phyloP scores from a whole-genome alignment of 2,329 filamentous ascomycete genomes.

The Eutypella sp. region DNA sequence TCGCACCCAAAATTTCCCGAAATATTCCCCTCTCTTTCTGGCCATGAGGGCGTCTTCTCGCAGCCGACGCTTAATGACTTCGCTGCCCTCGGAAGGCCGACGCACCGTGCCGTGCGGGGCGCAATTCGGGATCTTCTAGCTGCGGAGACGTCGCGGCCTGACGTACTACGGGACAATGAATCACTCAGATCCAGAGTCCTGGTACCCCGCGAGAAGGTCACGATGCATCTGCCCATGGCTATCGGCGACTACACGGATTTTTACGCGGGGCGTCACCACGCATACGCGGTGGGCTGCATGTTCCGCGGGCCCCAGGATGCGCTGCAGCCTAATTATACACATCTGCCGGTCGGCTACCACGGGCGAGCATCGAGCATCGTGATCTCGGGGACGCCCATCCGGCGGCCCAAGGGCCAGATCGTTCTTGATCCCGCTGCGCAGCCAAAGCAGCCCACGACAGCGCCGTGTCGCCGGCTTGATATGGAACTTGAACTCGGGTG shows the following conservation, averaged over 20 bases:
- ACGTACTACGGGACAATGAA: conserved; percentile 58
- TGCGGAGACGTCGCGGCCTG: conserved; percentile 52
- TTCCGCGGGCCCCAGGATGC: conserved; percentile 70
- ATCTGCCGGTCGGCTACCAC: conserved; percentile 78
- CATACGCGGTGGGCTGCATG: conserved; percentile 60
- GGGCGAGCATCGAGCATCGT: conserved; percentile 72
- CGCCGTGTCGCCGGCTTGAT: conserved; percentile 63
- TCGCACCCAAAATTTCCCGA: conserved; percentile 13
- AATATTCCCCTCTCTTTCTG: conserved; percentile 38
- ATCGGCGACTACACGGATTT: conserved; percentile 86
- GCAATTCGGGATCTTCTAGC: conserved; percentile 65
- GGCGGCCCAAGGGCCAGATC: conserved; percentile 72
- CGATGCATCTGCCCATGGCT: conserved; percentile 67
- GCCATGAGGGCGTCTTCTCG: conserved; percentile 57
- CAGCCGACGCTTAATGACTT: conserved; percentile 67
- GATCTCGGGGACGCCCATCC: conserved; percentile 66
- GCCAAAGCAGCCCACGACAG: conserved; percentile 58
- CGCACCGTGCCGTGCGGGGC: conserved; percentile 63
- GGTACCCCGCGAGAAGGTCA: conserved; percentile 53
- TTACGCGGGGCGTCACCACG: conserved; percentile 76
- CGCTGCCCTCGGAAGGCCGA: conserved; percentile 62
- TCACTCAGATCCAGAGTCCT: conserved; percentile 53
- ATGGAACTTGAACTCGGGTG: conserved; percentile 78
- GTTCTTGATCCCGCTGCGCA: conserved; percentile 57
- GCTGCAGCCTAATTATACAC: conserved; percentile 75